Base-by-base conservation (phyloP, 2,329 filamentous ascomycete species). In the Cercospora zeina region DNA sequence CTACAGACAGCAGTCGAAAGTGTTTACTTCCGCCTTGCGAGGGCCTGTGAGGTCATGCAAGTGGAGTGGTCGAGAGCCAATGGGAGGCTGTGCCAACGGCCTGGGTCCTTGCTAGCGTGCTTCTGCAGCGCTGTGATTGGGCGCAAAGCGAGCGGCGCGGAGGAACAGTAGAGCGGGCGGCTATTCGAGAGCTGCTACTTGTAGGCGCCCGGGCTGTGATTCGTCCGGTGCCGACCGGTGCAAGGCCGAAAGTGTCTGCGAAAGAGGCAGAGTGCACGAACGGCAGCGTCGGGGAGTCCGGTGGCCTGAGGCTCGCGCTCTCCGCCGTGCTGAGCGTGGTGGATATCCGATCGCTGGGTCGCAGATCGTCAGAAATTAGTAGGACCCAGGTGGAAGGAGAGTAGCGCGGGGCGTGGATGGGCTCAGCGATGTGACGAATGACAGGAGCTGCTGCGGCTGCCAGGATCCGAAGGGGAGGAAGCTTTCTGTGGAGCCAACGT, bases 1-100 rank as follows among this genome's bases (percentile, higher is more conserved):
- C 66, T 71, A 71, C 61, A 65, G 58, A 39, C 34, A 50, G 53
- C 61, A 62, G 55, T 61, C 47, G 50, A 60, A 54, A 59, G 59
- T 63, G 61, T 62, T 61, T 58, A 58, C 59, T 54, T 58, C 34
- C 36, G 56, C 55, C 62, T 62, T 58, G 56, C 56, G 54, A 62
- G 62, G 64, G 62, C 53, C 45, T 56, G 54, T 63, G 60, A 50
- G 21, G 62, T 64, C 54, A 57, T 57, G 54, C 54, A 57, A 57
- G 54, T 50, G 55, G 34, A 59, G 64, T 62, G 53, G 54, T 53
- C 54, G 36, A 33, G 30, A n/a, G 39, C 64, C 64, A 68, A 66
- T 65, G 36, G 53, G 51, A 61, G 56, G 14, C n/a, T 47, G 58
- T 56, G 60, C 64, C 64, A 63, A 21, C 33, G 27, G 33, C 49